Evolutionary conservation across 129 eudicot genomes (phyloP).

Genomic region (Gnaphalium uliginosum): DNA sequence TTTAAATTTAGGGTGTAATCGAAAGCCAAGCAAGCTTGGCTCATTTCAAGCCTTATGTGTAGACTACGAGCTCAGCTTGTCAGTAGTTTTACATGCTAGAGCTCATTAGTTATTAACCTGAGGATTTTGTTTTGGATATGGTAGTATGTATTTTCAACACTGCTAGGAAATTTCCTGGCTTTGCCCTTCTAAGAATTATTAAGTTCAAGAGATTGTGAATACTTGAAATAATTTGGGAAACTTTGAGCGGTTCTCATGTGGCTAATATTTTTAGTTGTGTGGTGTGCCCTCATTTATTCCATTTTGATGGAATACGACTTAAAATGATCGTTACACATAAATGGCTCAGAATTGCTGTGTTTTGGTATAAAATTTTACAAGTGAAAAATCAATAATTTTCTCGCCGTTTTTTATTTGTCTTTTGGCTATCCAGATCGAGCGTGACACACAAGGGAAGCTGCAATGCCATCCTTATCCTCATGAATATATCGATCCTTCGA

Average conservation of each 20-base stretch:
- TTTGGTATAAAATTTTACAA: not conserved
- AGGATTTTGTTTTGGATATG: too few species aligned
- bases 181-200: too few species aligned
- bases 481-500: conserved; percentile 58
- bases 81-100: too few species aligned
- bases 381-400: not conserved
- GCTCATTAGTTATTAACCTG: too few species aligned
- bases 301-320: not conserved
- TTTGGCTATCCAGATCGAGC: conserved; percentile 69
- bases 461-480: conserved; percentile 98
- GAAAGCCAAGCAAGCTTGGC: too few species aligned
- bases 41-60: too few species aligned
- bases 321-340: not conserved
- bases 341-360: not conserved
- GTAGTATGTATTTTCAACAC: too few species aligned
- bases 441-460: conserved; percentile 81
- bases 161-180: too few species aligned
- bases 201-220: too few species aligned
- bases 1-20: not conserved
- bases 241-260: not conserved
- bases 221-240: not conserved
- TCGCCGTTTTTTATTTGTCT: not conserved
- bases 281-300: not conserved
- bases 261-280: not conserved
- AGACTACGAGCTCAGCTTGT: too few species aligned